A percentile compares a stretch with the other conserved stretches of the same genome.
phyloP scores from a whole-genome alignment of 257 asterid species.

The Rubia yunnanensis region DNA sequence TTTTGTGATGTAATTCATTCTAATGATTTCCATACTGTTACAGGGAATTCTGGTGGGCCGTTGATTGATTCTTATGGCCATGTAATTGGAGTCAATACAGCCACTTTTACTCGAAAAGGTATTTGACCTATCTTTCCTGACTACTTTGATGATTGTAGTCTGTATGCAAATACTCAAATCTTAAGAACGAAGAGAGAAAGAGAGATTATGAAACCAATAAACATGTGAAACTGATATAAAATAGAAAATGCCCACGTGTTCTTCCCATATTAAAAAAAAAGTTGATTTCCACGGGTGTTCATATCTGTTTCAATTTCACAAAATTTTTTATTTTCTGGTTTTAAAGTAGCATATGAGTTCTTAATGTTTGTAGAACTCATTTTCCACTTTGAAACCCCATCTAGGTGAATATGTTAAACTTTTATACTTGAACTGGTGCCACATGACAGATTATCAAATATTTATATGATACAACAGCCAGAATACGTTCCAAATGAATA shows the following conservation, averaged over 20 bases:
- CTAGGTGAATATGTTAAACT: no score
- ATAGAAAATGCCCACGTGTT: not conserved
- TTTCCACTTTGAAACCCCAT: no score
- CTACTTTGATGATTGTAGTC: not conserved
- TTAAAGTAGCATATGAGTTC: no score
- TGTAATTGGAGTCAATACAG: conserved; percentile 81
- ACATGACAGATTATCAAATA: no score
- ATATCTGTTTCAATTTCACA: no score
- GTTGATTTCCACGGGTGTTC: no score
- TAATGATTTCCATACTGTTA: not conserved
- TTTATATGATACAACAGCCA: no score
- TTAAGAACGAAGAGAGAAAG: not conserved
- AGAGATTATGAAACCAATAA: not conserved
- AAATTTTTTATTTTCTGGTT: not conserved
- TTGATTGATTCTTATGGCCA: conserved; percentile 70
- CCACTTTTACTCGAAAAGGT: conserved; percentile 94
- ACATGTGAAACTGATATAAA: not conserved
- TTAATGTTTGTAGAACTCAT: no score
- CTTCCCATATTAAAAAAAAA: no score
- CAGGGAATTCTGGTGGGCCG: conserved; percentile 93
- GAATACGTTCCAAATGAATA: no score
- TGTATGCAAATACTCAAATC: not conserved
- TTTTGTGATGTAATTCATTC: not conserved
- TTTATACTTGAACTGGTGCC: no score
- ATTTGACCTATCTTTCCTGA: not conserved